Percentiles rank a stretch among this genome's conserved stretches.
Evolutionary conservation across 2,329 filamentous ascomycete genomes (phyloP).

Genomic region (Aureobasidium pullulans): DNA sequence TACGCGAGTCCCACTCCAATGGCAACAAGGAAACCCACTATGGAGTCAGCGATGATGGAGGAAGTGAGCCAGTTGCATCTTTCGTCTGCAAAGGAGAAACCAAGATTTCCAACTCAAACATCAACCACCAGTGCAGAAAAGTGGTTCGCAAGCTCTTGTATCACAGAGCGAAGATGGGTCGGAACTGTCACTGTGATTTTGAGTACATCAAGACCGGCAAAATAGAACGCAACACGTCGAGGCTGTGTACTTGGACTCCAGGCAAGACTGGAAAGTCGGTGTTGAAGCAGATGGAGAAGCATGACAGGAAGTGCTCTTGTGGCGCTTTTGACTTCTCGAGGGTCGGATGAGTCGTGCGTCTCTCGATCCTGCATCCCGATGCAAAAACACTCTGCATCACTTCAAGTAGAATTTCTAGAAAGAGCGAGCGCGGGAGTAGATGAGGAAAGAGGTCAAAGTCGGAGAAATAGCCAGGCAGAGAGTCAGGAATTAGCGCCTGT

Average conservation of each 20-base stretch:
- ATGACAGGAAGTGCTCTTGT: not conserved
- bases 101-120: not conserved
- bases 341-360: not conserved
- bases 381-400: not conserved
- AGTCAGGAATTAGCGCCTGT: not conserved
- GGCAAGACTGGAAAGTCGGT: not conserved
- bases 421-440: not conserved
- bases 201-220: not conserved
- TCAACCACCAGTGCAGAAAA: not conserved
- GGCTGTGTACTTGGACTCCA: not conserved
- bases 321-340: not conserved
- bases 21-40: not conserved
- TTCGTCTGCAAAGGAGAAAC: not conserved
- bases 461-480: not conserved
- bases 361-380: not conserved
- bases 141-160: not conserved
- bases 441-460: not conserved
- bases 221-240: not conserved
- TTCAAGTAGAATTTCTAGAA: not conserved
- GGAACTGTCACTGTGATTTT: not conserved
- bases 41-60: not conserved
- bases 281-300: not conserved
- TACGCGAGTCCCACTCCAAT: not conserved
- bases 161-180: not conserved
- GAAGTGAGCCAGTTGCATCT: not conserved